These are phyloP conservation scores for Mortierella sp. DNA, from an alignment of 371 early-diverging fungal genomes.

Conservation along the genomic window DNA sequence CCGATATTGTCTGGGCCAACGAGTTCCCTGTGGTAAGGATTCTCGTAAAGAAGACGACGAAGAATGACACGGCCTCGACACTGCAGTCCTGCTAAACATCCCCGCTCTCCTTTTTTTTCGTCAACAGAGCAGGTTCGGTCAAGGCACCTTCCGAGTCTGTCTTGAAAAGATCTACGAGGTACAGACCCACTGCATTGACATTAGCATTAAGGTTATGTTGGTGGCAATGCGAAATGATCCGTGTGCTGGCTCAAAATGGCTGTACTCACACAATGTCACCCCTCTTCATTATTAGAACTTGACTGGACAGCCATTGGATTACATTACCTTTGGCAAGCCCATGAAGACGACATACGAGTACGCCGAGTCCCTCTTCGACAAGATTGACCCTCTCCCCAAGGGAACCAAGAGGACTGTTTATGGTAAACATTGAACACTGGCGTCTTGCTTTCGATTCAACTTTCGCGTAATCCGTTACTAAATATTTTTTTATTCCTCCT, in stretches of 20 bases:
- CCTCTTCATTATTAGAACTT: conserved; percentile 40
- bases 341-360: conserved; percentile 78
- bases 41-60: too few relatives aligned
- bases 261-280: not conserved
- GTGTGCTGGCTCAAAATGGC: not conserved
- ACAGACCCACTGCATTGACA: not conserved
- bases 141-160: conserved; percentile 83
- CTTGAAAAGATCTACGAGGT: conserved; percentile 75
- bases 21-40: conserved; percentile 69
- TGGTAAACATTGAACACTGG: conserved; percentile 24
- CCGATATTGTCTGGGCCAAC: conserved; percentile 88
- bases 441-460: not conserved
- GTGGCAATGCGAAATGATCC: not conserved
- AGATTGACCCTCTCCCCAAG: conserved; percentile 33
- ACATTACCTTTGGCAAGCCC: conserved; percentile 88
- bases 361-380: conserved; percentile 69
- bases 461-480: not conserved
- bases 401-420: conserved; percentile 42
- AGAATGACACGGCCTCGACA: too few relatives aligned
- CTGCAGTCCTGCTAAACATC: too few relatives aligned
- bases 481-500: not conserved
- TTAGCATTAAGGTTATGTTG: not conserved
- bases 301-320: conserved; percentile 66
- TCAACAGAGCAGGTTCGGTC: conserved; percentile 71
- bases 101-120: too few relatives aligned